phyloP scores from a whole-genome alignment of 371 early-diverging fungal species.

The Haplosporangium sp. region DNA sequence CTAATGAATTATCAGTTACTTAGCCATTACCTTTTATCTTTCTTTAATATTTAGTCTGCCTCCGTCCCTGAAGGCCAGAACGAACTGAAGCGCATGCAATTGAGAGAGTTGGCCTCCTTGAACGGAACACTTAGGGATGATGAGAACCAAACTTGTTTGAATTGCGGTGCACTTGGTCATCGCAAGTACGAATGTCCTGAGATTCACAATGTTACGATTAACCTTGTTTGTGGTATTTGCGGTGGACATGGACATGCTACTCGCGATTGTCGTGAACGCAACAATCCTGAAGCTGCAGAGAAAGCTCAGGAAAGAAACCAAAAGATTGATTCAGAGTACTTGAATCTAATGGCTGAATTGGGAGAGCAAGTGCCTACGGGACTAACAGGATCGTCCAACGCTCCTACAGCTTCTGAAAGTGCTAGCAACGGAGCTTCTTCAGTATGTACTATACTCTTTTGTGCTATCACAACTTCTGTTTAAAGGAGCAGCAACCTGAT shows the following conservation, averaged over 20 bases:
- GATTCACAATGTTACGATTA: slow-evolving; percentile 86
- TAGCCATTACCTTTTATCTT: not conserved
- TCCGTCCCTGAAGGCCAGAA: slow-evolving; percentile 95
- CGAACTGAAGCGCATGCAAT: slow-evolving; percentile 92
- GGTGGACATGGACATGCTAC: slow-evolving; percentile 93
- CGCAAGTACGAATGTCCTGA: slow-evolving; percentile 94
- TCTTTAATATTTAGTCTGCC: slow-evolving; percentile 71
- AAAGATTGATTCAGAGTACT: slow-evolving; percentile 89
- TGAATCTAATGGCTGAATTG: slow-evolving; percentile 91
- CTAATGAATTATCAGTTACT: no score
- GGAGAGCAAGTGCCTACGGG: slow-evolving; percentile 73
- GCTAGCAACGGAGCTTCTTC: slow-evolving; percentile 34
- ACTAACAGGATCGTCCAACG: slow-evolving; percentile 33
- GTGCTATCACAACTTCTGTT: no score
- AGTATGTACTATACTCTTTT: slow-evolving; percentile 25
- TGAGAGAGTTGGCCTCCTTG: slow-evolving; percentile 93
- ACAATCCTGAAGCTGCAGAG: slow-evolving; percentile 79
- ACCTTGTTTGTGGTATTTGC: slow-evolving; percentile 91
- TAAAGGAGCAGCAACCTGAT: no score
- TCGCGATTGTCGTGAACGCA: slow-evolving; percentile 84
- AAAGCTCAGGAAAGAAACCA: slow-evolving; percentile 81
- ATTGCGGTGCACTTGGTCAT: slow-evolving; percentile 95
- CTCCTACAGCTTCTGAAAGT: slow-evolving; percentile 9
- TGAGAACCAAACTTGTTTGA: slow-evolving; percentile 92
- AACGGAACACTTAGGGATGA: slow-evolving; percentile 97